phyloP scores from a whole-genome alignment of 306 rosid genomes.

The Elaeagnus macrophylla region DNA sequence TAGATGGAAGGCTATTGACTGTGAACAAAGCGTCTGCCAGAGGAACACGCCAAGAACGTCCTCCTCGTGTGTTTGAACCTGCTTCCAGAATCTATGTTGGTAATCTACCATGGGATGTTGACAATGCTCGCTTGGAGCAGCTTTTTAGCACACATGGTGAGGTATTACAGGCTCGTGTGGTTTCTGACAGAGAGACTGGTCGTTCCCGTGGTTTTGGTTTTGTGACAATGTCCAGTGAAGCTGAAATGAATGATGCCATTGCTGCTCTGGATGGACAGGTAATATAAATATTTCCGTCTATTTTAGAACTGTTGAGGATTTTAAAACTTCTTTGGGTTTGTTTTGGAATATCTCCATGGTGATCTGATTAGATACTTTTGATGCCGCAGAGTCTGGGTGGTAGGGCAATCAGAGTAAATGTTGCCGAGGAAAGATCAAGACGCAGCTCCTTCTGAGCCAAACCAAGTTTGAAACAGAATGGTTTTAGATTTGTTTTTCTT shows the following conservation, averaged over 20 bases:
- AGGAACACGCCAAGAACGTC: slow-evolving; percentile 58
- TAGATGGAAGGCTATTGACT: slow-evolving; percentile 66
- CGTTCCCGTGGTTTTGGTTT: slow-evolving; percentile 98
- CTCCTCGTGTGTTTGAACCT: slow-evolving; percentile 38
- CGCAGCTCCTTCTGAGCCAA: slow-evolving; percentile 45
- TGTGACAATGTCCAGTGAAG: slow-evolving; percentile 66
- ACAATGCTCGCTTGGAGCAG: slow-evolving; percentile 55
- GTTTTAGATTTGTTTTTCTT: background rate
- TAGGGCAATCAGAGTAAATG: slow-evolving; percentile 78
- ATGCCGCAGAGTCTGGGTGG: slow-evolving; percentile 64
- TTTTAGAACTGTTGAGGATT: background rate
- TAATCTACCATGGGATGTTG: slow-evolving; percentile 85
- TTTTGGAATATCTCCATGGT: too few relatives aligned
- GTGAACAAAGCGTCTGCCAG: slow-evolving; percentile 90
- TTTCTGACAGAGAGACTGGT: slow-evolving; percentile 78
- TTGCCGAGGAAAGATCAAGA: slow-evolving; percentile 77
- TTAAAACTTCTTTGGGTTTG: too few relatives aligned
- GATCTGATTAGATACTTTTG: slow-evolving; percentile 16
- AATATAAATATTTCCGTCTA: slow-evolving; percentile 6
- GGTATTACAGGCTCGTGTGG: slow-evolving; percentile 61
- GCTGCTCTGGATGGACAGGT: slow-evolving; percentile 98
- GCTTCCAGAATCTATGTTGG: slow-evolving; percentile 62
- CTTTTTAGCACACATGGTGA: slow-evolving; percentile 73
- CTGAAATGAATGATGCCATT: slow-evolving; percentile 74
- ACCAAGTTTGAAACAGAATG: slow-evolving; percentile 9